phyloP scores from a whole-genome alignment of 2,329 filamentous ascomycete species.

The Aspergillus candidus region DNA sequence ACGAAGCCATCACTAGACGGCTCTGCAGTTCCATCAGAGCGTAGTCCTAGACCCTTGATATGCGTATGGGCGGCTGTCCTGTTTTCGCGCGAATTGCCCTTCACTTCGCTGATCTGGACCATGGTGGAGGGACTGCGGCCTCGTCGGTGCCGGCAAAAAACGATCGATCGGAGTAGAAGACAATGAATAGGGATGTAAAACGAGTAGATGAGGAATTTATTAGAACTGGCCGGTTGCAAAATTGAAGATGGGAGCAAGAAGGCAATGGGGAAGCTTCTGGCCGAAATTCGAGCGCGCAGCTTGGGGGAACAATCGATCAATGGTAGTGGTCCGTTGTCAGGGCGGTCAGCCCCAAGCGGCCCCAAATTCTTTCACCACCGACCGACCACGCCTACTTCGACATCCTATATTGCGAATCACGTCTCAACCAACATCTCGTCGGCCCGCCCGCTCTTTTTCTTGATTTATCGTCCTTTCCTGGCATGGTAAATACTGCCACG shows the following conservation, averaged over 20 bases:
- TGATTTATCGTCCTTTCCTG: conserved; percentile 4
- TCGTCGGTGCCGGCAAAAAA: conserved; percentile 2
- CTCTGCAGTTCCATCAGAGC: conserved; percentile 78
- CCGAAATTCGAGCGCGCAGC: conserved; percentile 29
- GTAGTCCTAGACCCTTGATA: conserved; percentile 89
- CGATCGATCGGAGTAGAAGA: conserved; percentile 14
- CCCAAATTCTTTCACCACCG: conserved; percentile 29
- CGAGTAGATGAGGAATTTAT: neutral
- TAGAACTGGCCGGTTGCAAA: no score
- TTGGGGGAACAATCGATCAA: conserved; percentile 24
- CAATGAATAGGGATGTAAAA: neutral
- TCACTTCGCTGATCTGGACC: conserved; percentile 91
- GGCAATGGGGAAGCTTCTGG: conserved; percentile 20
- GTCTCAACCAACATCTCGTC: neutral
- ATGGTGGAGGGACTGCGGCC: conserved; percentile 43
- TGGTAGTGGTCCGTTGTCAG: conserved; percentile 20
- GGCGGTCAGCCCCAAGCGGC: conserved; percentile 28
- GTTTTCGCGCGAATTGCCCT: conserved; percentile 90
- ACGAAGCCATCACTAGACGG: conserved; percentile 76
- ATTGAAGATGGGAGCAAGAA: conserved; percentile 5
- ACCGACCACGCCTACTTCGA: conserved; percentile 1
- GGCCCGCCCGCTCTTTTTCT: neutral
- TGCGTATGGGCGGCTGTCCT: conserved; percentile 95
- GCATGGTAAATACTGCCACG: conserved; percentile 10
- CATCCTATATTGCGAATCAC: neutral